A percentile compares a stretch with the other conserved stretches of the same genome.
Conservation (phyloP, 1,284 basidiomycete genomes). For the Ceratobasidium sp. region DNA sequence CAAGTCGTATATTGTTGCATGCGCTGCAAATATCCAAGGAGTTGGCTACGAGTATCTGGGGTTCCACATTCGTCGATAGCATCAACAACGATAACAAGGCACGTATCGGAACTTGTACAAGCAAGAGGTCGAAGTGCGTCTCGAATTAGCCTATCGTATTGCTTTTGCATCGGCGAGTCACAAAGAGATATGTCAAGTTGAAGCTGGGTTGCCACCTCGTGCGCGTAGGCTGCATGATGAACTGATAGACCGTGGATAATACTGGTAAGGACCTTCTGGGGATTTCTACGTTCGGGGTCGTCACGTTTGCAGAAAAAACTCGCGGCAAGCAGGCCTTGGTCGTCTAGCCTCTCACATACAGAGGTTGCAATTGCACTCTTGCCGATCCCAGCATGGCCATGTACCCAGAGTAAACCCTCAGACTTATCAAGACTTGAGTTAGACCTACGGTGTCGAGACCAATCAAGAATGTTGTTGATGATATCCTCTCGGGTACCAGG, state of each 20-base stretch:
- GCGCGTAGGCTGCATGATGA: background rate
- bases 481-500: constrained; percentile 2
- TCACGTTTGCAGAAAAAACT: constrained; percentile 25
- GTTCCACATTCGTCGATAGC: constrained; percentile 36
- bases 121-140: background rate
- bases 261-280: background rate
- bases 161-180: background rate
- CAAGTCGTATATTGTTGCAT: background rate
- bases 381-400: constrained; percentile 6
- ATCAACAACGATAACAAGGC: constrained; percentile 36
- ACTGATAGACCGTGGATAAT: background rate
- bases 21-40: background rate
- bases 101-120: background rate
- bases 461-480: background rate
- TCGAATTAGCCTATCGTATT: background rate
- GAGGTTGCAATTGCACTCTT: constrained; percentile 10
- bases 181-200: background rate
- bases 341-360: background rate
- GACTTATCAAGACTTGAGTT: background rate
- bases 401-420: background rate
- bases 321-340: background rate
- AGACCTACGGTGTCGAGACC: background rate
- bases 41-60: background rate
- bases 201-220: background rate
- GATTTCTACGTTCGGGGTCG: background rate